phyloP scores from a whole-genome alignment of 306 rosid species.

The Fragaria vesca region DNA sequence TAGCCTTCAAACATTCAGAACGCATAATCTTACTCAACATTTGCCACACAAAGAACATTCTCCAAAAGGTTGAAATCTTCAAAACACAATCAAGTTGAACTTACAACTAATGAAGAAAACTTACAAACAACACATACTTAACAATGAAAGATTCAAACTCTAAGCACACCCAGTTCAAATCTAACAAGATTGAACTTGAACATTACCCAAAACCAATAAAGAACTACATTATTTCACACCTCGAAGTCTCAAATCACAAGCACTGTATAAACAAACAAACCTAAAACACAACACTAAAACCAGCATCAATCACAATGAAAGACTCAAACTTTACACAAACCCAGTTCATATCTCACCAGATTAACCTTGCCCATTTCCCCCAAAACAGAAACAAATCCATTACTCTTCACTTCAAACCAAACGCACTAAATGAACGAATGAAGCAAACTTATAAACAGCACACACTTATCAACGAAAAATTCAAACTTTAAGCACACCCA shows the following conservation, averaged over 20 bases:
- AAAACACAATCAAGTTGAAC: neutral
- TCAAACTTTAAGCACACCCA: neutral
- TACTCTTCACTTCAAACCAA: too few species aligned
- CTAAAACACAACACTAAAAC: too few species aligned
- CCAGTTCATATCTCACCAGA: slow-evolving; percentile 9
- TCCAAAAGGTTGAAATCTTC: neutral
- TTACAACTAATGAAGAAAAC: neutral
- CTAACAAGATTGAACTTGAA: neutral
- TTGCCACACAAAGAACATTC: neutral
- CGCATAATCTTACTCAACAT: neutral
- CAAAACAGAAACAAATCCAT: too few species aligned
- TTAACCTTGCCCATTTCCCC: too few species aligned
- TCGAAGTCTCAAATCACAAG: neutral
- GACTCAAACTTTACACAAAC: neutral
- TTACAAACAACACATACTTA: neutral
- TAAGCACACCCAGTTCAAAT: neutral
- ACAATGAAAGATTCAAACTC: neutral
- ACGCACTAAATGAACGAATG: neutral
- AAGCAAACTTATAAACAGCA: neutral
- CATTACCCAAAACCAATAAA: neutral
- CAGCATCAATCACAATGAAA: too few species aligned
- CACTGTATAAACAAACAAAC: too few species aligned
- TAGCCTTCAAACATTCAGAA: neutral
- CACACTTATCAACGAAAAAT: neutral
- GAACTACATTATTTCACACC: neutral